These are phyloP conservation scores for Trichomonas vaginalis DNA, from an alignment of 208 protist genomes.

Conservation along the genomic window DNA sequence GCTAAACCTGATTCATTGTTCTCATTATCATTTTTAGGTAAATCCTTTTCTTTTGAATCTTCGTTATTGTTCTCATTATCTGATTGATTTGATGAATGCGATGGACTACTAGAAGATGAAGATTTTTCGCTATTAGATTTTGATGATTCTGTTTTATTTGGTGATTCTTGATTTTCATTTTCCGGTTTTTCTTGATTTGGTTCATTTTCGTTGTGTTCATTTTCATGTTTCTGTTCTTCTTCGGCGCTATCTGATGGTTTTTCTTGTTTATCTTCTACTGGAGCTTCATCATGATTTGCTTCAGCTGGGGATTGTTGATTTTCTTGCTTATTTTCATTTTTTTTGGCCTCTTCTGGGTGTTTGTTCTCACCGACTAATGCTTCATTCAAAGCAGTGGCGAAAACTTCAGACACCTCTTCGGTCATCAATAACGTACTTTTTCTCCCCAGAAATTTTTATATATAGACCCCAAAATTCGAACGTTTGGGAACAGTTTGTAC, in stretches of 20 bases:
- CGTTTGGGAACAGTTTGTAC: no score
- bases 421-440: not conserved
- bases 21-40: no score
- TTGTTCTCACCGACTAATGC: not conserved
- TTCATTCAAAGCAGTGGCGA: not conserved
- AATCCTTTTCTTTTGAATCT: not conserved
- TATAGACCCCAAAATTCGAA: no score
- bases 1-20: not conserved
- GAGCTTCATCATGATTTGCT: not conserved
- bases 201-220: not conserved
- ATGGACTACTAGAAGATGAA: not conserved
- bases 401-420: not conserved
- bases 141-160: not conserved
- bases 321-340: not conserved
- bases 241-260: not conserved
- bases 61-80: not conserved
- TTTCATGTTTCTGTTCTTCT: not conserved
- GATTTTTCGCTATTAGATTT: not conserved
- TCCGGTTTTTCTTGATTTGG: not conserved
- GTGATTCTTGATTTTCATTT: not conserved
- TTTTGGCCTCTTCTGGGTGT: not conserved
- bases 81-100: not conserved
- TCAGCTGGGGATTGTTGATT: not conserved
- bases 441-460: no score
- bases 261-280: not conserved